These are phyloP conservation scores for Xanthoconium purpureum DNA, from an alignment of 768 basidiomycete genomes.

Conservation along the genomic window DNA sequence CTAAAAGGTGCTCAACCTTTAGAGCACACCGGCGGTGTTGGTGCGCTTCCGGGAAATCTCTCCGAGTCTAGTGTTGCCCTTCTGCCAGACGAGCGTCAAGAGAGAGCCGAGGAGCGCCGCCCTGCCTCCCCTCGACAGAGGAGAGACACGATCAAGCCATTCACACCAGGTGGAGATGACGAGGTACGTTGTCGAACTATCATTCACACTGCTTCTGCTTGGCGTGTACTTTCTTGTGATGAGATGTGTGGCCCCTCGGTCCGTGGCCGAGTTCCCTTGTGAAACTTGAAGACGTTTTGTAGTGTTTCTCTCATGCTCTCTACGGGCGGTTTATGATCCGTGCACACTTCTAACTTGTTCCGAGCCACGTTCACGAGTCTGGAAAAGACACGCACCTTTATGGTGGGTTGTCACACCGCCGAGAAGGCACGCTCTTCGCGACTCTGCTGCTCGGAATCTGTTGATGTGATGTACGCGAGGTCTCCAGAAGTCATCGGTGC, in stretches of 20 bases:
- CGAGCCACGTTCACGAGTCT: not conserved
- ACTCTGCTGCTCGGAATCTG: too few species aligned
- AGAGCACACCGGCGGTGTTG: constrained; percentile 40
- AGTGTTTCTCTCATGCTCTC: not conserved
- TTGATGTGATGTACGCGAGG: not conserved
- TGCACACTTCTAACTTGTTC: not conserved
- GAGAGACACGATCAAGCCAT: constrained; percentile 17
- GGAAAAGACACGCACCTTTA: not conserved
- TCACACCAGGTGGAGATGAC: not conserved
- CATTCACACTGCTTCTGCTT: not conserved
- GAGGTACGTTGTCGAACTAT: constrained; percentile 12
- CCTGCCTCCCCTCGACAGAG: constrained; percentile 8
- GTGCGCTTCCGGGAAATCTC: constrained; percentile 46
- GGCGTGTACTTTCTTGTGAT: not conserved
- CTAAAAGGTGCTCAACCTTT: constrained; percentile 31
- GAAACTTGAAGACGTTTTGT: not conserved
- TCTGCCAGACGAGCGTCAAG: constrained; percentile 45
- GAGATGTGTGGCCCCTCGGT: not conserved
- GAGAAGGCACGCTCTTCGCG: too few species aligned
- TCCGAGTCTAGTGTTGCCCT: constrained; percentile 47
- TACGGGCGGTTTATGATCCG: not conserved
- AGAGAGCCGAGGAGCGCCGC: constrained; percentile 3
- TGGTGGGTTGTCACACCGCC: too few species aligned
- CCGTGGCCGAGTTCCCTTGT: not conserved
- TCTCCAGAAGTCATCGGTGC: not conserved